These are phyloP conservation scores for Galerina marginata DNA, from an alignment of 768 basidiomycete genomes.

Conservation along the genomic window DNA sequence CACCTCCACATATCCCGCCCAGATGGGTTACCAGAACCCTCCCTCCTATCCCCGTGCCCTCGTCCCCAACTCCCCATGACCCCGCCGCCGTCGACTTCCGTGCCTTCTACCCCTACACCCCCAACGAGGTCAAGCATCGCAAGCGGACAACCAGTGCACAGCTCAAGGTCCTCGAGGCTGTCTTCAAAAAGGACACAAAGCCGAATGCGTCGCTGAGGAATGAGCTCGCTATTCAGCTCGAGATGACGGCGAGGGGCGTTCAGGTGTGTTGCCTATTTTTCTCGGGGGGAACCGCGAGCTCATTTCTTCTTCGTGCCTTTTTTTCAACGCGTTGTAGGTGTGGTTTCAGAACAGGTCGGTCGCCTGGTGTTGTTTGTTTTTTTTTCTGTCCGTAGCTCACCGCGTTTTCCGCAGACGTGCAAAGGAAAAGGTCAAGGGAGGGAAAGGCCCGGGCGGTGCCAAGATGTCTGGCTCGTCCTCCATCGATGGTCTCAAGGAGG, in stretches of 20 bases:
- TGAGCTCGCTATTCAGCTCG: conserved; percentile 78
- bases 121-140: conserved; percentile 93
- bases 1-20: conserved; percentile 36
- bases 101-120: conserved; percentile 87
- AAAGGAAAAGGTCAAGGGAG: conserved; percentile 77
- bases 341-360: conserved; percentile 89
- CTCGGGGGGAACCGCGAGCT: not conserved
- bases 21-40: conserved; percentile 39
- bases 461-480: conserved; percentile 18
- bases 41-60: conserved; percentile 48
- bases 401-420: conserved; percentile 61
- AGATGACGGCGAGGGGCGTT: conserved; percentile 94
- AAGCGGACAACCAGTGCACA: conserved; percentile 89
- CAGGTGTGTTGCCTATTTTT: conserved; percentile 63
- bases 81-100: conserved; percentile 77
- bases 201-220: conserved; percentile 85
- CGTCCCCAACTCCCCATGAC: conserved; percentile 58
- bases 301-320: not conserved
- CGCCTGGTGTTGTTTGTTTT: conserved; percentile 14
- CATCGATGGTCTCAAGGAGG: conserved; percentile 30
- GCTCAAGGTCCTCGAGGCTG: conserved; percentile 85
- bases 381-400: conserved; percentile 10
- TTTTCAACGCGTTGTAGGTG: conserved; percentile 53
- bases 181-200: conserved; percentile 90
- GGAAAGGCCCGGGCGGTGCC: conserved; percentile 41